These are phyloP conservation scores for Aspergillus ochraceus DNA, from an alignment of 2,329 filamentous ascomycete genomes.

Conservation along the genomic window DNA sequence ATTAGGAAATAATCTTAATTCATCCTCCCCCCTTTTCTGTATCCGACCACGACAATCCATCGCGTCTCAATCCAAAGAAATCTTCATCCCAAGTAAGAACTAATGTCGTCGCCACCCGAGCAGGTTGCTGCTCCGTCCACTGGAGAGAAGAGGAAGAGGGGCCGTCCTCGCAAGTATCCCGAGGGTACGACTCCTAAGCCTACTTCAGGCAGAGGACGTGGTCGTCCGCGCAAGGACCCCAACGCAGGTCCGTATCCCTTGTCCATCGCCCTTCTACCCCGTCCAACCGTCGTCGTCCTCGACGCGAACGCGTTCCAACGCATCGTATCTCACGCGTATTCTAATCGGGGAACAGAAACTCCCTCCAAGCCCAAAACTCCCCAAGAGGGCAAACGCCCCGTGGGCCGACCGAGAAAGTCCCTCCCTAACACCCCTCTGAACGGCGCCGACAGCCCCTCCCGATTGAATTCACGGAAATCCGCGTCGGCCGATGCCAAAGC, in stretches of 20 bases:
- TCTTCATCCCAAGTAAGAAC: background rate
- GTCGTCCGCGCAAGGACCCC: slow-evolving; percentile 32
- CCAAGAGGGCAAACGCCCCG: slow-evolving; percentile 22
- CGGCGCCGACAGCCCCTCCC: slow-evolving; percentile 13
- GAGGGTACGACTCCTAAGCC: slow-evolving; percentile 23
- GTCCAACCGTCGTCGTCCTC: background rate
- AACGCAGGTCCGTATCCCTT: slow-evolving; percentile 11
- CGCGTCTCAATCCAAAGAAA: background rate
- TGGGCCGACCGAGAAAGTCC: slow-evolving; percentile 27
- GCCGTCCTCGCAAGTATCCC: slow-evolving; percentile 36
- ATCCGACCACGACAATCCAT: background rate
- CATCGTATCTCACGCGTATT: background rate
- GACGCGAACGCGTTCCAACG: background rate
- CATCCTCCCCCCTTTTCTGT: background rate
- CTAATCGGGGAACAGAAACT: slow-evolving; percentile 10
- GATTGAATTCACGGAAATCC: slow-evolving; percentile 19
- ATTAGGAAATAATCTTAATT: background rate
- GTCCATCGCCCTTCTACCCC: background rate
- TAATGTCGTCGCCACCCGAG: slow-evolving; percentile 2
- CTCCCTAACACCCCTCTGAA: slow-evolving; percentile 8
- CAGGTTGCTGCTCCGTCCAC: slow-evolving; percentile 23
- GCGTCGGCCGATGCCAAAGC: slow-evolving; percentile 13
- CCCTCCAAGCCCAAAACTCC: slow-evolving; percentile 17
- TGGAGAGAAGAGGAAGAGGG: slow-evolving; percentile 33
- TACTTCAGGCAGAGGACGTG: slow-evolving; percentile 30